A percentile compares a stretch with the other conserved stretches of the same genome.
phyloP scores from a whole-genome alignment of 2,329 filamentous ascomycete species.

The Triangularia setosa region DNA sequence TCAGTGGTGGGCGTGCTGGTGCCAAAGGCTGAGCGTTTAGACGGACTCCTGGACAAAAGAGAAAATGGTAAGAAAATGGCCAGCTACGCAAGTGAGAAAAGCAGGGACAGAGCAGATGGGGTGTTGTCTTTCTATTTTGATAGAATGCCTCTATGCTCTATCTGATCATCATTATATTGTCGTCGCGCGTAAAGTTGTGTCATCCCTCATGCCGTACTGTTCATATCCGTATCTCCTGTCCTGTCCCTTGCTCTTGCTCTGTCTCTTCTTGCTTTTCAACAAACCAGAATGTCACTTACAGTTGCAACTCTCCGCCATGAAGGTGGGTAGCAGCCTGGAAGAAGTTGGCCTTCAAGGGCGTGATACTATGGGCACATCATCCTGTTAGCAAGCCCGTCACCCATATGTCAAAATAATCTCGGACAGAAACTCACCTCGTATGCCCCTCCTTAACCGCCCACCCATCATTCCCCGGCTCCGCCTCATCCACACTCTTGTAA shows the following conservation, averaged over 20 bases:
- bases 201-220: slow-evolving; percentile 13
- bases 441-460: slow-evolving; percentile 86
- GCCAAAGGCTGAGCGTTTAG: slow-evolving; percentile 15
- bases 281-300: slow-evolving; percentile 60
- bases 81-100: background rate
- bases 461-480: slow-evolving; percentile 79
- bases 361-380: slow-evolving; percentile 64
- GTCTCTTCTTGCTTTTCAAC: slow-evolving; percentile 9
- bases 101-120: slow-evolving; percentile 6
- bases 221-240: slow-evolving; percentile 1
- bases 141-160: slow-evolving; percentile 27
- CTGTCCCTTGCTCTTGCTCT: slow-evolving; percentile 1
- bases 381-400: slow-evolving; percentile 2
- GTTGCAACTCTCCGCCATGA: slow-evolving; percentile 67
- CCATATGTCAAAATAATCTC: background rate
- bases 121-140: slow-evolving; percentile 24
- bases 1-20: background rate
- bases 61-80: slow-evolving; percentile 17
- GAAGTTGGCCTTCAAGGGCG: slow-evolving; percentile 88
- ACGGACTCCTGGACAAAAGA: slow-evolving; percentile 6
- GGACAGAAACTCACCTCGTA: slow-evolving; percentile 64
- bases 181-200: slow-evolving; percentile 1
- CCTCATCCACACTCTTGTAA: slow-evolving; percentile 77
- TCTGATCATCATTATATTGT: slow-evolving; percentile 8
- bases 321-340: slow-evolving; percentile 66